Conservation (phyloP, 768 basidiomycete genomes). For the Suillus occidentalis region DNA sequence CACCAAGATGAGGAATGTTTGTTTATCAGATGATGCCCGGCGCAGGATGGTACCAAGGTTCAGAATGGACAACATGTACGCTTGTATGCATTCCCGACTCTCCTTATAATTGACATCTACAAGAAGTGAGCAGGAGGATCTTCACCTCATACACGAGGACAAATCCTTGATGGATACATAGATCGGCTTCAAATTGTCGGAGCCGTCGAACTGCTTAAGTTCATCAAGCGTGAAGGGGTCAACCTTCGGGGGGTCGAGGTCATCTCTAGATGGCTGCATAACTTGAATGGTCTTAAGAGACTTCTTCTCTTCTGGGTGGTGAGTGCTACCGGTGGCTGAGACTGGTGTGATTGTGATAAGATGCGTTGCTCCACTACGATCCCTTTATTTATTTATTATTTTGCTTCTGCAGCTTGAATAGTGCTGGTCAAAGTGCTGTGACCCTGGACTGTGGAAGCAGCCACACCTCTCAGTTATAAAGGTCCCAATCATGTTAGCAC, state of each 20-base stretch:
- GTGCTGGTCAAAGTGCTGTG: not conserved
- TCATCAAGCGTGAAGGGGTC: conserved; percentile 73
- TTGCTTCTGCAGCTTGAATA: not conserved
- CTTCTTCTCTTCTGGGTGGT: conserved; percentile 26
- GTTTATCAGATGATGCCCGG: not conserved
- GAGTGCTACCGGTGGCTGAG: conserved; percentile 12
- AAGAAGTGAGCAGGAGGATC: conserved; percentile 4
- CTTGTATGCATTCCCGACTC: too few species aligned
- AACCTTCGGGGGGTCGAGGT: conserved; percentile 71
- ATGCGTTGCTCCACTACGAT: conserved; percentile 4
- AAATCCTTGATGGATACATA: conserved; percentile 92
- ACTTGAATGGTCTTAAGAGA: conserved; percentile 48
- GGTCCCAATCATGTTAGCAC: not conserved
- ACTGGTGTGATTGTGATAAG: conserved; percentile 9
- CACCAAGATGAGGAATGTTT: not conserved
- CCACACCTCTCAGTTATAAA: not conserved
- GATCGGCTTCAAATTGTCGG: conserved; percentile 64
- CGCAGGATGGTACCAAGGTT: not conserved
- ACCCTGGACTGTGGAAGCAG: too few species aligned
- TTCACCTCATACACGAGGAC: conserved; percentile 11
- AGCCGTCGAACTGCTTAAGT: conserved; percentile 72
- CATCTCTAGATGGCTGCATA: conserved; percentile 65
- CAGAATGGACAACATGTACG: too few species aligned
- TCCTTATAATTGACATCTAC: conserved; percentile 34
- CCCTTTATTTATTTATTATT: not conserved